Evolutionary conservation across 164 flowering plant genomes (phyloP).

Genomic region (Kalanchoe fedtschenkoi): DNA sequence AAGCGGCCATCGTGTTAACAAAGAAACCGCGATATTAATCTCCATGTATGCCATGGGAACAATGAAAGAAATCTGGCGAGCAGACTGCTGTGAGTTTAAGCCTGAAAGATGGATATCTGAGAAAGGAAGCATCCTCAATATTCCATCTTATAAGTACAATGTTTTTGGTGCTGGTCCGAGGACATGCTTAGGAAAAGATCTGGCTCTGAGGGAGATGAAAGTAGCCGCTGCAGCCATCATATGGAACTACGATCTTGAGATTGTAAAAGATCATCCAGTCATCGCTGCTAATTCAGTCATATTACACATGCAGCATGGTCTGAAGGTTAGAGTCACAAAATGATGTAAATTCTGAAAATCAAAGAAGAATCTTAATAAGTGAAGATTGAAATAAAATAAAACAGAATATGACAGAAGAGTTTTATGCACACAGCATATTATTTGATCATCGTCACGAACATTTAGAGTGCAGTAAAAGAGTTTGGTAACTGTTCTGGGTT

Average conservation of each 20-base stretch:
- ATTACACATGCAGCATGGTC: slow-evolving; percentile 19
- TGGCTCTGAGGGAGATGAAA: slow-evolving; percentile 16
- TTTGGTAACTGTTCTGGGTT: no score
- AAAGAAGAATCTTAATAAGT: neutral
- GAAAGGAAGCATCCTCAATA: slow-evolving; percentile 19
- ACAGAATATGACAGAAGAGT: no score
- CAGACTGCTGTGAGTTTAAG: slow-evolving; percentile 37
- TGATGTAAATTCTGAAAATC: neutral
- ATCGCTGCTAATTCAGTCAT: slow-evolving; percentile 4
- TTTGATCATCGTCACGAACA: no score
- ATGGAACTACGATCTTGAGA: slow-evolving; percentile 11
- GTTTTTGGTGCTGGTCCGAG: slow-evolving; percentile 26
- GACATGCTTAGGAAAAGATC: slow-evolving; percentile 24
- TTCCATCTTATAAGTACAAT: slow-evolving; percentile 23
- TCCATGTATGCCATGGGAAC: slow-evolving; percentile 37
- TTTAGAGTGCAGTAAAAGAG: no score
- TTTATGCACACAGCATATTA: no score
- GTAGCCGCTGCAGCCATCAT: slow-evolving; percentile 13
- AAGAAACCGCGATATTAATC: slow-evolving; percentile 14
- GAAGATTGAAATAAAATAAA: neutral
- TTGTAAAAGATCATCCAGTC: slow-evolving; percentile 12
- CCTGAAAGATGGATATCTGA: slow-evolving; percentile 48
- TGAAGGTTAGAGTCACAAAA: slow-evolving; percentile 13
- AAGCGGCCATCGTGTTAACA: slow-evolving; percentile 22
- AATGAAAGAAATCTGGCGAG: slow-evolving; percentile 38